Base-by-base conservation (phyloP, 2,329 filamentous ascomycete genomes). In the Fusarium subglutinans region DNA sequence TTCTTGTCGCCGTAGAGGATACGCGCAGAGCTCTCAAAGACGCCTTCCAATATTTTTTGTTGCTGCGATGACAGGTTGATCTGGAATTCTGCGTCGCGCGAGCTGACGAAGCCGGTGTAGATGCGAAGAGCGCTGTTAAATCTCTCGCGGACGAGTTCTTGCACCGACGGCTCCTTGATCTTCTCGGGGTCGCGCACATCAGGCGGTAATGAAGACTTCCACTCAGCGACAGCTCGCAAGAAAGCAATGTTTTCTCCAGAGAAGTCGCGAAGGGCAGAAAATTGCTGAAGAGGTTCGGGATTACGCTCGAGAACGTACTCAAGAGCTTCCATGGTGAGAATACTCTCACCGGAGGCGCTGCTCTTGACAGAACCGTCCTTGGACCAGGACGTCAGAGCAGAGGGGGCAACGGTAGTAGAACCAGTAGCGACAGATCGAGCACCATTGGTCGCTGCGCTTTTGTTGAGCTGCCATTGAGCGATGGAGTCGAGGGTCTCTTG, bases 171-270 rank as follows among this genome's bases (percentile, higher is more conserved):
- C 11, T 79, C 75, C 37, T 73, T 72, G 54, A 64, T 66, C 43
- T 71, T 75, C 17, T 77, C 74, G 1, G 76, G 70, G 43, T 78
- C 77, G 43, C 73, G 77, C 22, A 77, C 69, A 11, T 73, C 59
- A 24, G 79, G 59, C 0, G 79, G 77, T 17, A 81, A 68, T 24
- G 80, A 81, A 35, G 73, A 74, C 70, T 81, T 81, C 82, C 82
- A 83, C 65, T 87, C 84, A 6, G 85, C 83, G 14, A 92, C 87
- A 45, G 85, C 83, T 14, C 86, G 88, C 10, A 93, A 81, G 79
- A 93, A 93, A 53, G 90, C 87, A 54, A 78, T 90, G 77, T 93
- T 93, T 79, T 93, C 91, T 20, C 90, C 91, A 0, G 91, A 92
- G 77, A 93, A 93, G 74, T 93, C 91, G 41, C 87, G 86, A 2